Conservation (phyloP, 2,329 filamentous ascomycete genomes). For the Pseudogymnoascus destructans region DNA sequence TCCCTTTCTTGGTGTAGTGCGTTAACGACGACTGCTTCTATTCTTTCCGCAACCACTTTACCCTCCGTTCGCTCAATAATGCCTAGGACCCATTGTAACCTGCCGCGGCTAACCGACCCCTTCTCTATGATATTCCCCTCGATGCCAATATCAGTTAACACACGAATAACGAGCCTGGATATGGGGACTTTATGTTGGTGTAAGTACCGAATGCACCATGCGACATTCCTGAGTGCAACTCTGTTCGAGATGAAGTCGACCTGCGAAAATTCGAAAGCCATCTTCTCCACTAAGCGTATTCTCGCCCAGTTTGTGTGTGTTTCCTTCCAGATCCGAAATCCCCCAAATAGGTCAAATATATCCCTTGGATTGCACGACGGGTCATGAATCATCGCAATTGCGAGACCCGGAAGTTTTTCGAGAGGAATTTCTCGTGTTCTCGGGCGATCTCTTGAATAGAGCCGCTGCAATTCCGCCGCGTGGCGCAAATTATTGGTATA, state of each 20-base stretch:
- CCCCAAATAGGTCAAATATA: conserved; percentile 1
- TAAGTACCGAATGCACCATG: conserved; percentile 20
- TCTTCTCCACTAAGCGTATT: conserved; percentile 17
- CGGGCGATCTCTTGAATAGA: conserved; percentile 5
- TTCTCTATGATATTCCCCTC: conserved; percentile 16
- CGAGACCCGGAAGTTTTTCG: conserved; percentile 6
- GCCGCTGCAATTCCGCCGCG: background rate
- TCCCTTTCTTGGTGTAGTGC: background rate
- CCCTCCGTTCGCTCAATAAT: conserved; percentile 20
- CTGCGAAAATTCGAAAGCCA: conserved; percentile 22
- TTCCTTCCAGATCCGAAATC: conserved; percentile 7
- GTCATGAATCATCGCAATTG: conserved; percentile 9
- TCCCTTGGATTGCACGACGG: background rate
- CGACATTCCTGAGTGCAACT: conserved; percentile 21
- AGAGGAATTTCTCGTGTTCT: background rate
- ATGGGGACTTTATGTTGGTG: conserved; percentile 16
- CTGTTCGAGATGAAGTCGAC: conserved; percentile 11
- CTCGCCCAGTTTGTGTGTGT: conserved; percentile 13
- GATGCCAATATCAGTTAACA: conserved; percentile 18
- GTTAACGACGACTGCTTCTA: background rate
- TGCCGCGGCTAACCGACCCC: conserved; percentile 16
- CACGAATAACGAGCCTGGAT: conserved; percentile 16
- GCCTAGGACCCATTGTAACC: conserved; percentile 18
- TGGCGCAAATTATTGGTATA: background rate
- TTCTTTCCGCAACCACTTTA: background rate